Evolutionary conservation across 495 filamentous ascomycete species (phyloP).

Genomic region (Ramalina intermedia): DNA sequence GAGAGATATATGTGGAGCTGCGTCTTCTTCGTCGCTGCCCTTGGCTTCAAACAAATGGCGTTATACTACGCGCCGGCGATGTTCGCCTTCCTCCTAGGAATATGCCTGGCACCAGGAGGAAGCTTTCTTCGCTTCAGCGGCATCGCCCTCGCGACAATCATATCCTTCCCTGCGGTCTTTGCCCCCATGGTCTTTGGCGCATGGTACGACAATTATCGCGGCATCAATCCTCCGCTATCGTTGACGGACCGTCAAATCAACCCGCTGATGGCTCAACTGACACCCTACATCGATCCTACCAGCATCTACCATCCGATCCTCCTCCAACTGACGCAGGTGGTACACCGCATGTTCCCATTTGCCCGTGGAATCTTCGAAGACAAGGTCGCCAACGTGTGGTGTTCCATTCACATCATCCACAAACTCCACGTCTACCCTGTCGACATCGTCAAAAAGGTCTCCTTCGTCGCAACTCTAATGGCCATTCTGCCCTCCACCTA

Average conservation of each 20-base stretch:
- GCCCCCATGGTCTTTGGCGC: conserved; percentile 55
- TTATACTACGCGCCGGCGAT: conserved; percentile 89
- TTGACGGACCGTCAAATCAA: conserved; percentile 17
- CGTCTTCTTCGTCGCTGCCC: conserved; percentile 83
- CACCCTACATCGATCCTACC: conserved; percentile 42
- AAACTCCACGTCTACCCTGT: conserved; percentile 52
- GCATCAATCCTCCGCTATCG: conserved; percentile 35
- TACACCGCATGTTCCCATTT: conserved; percentile 90
- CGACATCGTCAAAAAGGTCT: conserved; percentile 53
- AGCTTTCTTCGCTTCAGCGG: conserved; percentile 54
- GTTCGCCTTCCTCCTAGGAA: conserved; percentile 80
- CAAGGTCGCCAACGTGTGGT: conserved; percentile 98
- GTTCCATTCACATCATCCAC: conserved; percentile 71
- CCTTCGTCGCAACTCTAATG: conserved; percentile 57
- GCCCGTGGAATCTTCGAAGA: conserved; percentile 90
- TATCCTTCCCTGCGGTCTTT: conserved; percentile 60
- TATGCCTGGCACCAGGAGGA: conserved; percentile 62
- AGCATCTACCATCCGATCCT: conserved; percentile 54
- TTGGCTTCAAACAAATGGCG: conserved; percentile 98
- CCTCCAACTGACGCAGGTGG: conserved; percentile 63
- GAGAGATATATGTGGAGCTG: conserved; percentile 75
- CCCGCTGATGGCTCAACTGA: conserved; percentile 43
- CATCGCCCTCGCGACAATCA: conserved; percentile 57
- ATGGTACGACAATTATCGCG: conserved; percentile 40
- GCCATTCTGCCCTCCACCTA: conserved; percentile 66